phyloP scores from a whole-genome alignment of 2,329 filamentous ascomycete species.

The Fusarium globosum region DNA sequence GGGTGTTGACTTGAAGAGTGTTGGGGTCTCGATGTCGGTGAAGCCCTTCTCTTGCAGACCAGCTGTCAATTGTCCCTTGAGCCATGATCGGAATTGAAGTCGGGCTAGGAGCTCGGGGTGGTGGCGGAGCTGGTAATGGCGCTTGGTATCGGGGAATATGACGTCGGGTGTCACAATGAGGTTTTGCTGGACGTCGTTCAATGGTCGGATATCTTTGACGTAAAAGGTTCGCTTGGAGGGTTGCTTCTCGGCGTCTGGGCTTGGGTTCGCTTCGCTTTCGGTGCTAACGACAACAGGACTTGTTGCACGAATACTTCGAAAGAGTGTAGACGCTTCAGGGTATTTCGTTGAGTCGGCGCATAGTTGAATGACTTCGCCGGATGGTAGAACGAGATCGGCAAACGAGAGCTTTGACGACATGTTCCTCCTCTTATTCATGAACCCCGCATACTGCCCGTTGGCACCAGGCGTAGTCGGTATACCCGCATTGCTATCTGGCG shows the following conservation, averaged over 20 bases:
- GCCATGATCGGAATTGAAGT: conserved; percentile 74
- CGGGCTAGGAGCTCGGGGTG: conserved; percentile 73
- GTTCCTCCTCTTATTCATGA: conserved; percentile 75
- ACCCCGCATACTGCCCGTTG: conserved; percentile 62
- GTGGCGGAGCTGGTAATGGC: conserved; percentile 88
- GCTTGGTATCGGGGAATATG: conserved; percentile 77
- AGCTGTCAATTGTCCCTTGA: conserved; percentile 64
- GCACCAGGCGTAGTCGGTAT: conserved; percentile 30
- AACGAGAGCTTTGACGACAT: conserved; percentile 78
- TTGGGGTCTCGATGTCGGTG: conserved; percentile 87
- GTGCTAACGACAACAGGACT: conserved; percentile 65
- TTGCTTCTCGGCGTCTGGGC: conserved; percentile 31
- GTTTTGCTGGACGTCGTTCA: conserved; percentile 62
- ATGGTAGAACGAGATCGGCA: conserved; percentile 62
- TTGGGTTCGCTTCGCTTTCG: conserved; percentile 43
- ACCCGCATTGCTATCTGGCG: conserved; percentile 45
- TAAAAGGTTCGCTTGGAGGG: conserved; percentile 65
- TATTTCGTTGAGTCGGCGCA: conserved; percentile 55
- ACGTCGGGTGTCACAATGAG: conserved; percentile 81
- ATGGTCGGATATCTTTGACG: conserved; percentile 65
- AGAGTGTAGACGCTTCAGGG: conserved; percentile 51
- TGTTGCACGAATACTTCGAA: conserved; percentile 61
- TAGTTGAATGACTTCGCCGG: conserved; percentile 57
- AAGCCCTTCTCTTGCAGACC: conserved; percentile 69
- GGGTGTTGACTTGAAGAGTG: conserved; percentile 97